Conservation (phyloP, 495 filamentous ascomycete species). For the Tuber microsphaerosporum region DNA sequence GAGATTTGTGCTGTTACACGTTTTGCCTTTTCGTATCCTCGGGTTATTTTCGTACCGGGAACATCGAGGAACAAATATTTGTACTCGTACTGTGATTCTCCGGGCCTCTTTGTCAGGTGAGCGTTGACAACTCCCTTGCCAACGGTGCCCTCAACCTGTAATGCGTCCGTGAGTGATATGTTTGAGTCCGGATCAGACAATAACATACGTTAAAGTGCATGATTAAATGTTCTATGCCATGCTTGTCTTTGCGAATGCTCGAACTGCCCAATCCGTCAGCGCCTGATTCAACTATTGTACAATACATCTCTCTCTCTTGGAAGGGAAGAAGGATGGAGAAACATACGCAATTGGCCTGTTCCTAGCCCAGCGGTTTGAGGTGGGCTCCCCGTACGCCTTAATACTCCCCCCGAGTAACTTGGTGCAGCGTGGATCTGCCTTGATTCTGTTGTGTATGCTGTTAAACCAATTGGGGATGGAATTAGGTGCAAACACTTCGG, state of each 20-base stretch:
- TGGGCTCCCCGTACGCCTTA: constrained; percentile 75
- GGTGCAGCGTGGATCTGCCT: constrained; percentile 59
- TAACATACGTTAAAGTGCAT: constrained; percentile 77
- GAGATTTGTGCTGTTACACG: constrained; percentile 4
- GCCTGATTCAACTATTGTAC: background rate
- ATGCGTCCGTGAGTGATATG: constrained; percentile 2
- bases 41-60: constrained; percentile 45
- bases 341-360: constrained; percentile 76
- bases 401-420: constrained; percentile 75
- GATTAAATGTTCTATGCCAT: constrained; percentile 71
- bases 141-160: constrained; percentile 71
- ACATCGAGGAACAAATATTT: constrained; percentile 75
- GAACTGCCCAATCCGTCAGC: constrained; percentile 48
- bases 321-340: background rate
- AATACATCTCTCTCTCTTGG: background rate
- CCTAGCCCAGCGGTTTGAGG: constrained; percentile 71
- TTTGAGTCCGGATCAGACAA: background rate
- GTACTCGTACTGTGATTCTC: constrained; percentile 66
- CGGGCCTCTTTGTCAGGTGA: constrained; percentile 64
- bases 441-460: constrained; percentile 71
- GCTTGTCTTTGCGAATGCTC: constrained; percentile 57
- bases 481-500: constrained; percentile 78
- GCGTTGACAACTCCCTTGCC: constrained; percentile 66
- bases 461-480: constrained; percentile 85
- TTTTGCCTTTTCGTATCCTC: constrained; percentile 2